Evolutionary conservation across 495 filamentous ascomycete genomes (phyloP).

Genomic region (Tuber indicum): DNA sequence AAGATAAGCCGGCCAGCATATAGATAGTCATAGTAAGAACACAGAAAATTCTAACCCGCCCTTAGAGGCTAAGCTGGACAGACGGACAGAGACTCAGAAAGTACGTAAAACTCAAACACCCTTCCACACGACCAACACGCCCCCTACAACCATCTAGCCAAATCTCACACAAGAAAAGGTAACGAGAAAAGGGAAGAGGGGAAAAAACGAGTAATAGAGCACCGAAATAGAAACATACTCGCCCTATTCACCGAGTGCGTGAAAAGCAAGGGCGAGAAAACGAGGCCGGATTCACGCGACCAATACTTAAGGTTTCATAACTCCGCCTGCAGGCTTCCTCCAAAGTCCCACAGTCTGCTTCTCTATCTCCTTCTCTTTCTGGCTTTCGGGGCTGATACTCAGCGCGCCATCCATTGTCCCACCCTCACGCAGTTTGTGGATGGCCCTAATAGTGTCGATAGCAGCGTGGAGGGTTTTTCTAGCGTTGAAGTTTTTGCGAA

Average conservation of each 20-base stretch:
- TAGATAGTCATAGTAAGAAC: not conserved
- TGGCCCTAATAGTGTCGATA: conserved; percentile 96
- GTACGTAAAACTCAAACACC: not conserved
- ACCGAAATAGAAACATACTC: not conserved
- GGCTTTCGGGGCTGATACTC: conserved; percentile 58
- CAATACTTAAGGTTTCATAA: conserved; percentile 37
- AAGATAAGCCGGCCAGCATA: not conserved
- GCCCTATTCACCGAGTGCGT: not conserved
- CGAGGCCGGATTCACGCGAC: not conserved
- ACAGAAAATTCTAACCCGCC: not conserved
- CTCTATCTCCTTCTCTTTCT: conserved; percentile 47
- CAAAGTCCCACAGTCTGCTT: conserved; percentile 40
- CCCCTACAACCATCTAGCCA: not conserved
- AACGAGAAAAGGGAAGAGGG: not conserved
- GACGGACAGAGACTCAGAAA: not conserved
- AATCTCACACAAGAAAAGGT: not conserved
- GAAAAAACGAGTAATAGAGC: not conserved
- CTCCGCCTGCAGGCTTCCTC: conserved; percentile 42
- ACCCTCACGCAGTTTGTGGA: conserved; percentile 86
- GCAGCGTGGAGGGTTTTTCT: conserved; percentile 87
- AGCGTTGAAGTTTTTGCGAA: conserved; percentile 99
- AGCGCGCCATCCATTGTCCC: conserved; percentile 73
- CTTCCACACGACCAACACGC: not conserved
- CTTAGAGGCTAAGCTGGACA: not conserved
- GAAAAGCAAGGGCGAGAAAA: not conserved